These are phyloP conservation scores for Curvularia eragrostidis DNA, from an alignment of 2,329 filamentous ascomycete species.

Conservation along the genomic window DNA sequence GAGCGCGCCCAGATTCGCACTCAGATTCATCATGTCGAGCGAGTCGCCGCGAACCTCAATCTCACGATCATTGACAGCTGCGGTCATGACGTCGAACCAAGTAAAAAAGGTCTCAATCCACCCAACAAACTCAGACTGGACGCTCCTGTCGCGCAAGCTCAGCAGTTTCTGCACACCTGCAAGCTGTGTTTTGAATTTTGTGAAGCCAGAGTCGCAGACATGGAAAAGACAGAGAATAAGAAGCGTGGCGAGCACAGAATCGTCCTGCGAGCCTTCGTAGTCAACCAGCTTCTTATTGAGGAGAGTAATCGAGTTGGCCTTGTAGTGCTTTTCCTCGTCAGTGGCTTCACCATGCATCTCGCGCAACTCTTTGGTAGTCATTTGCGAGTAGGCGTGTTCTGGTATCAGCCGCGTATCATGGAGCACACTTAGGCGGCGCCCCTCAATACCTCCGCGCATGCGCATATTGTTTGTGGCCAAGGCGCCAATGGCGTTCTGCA, in stretches of 20 bases:
- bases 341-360: slow-evolving; percentile 64
- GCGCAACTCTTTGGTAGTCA: slow-evolving; percentile 46
- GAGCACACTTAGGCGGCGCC: slow-evolving; percentile 40
- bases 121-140: slow-evolving; percentile 70
- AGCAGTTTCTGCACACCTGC: slow-evolving; percentile 92
- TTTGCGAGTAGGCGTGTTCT: slow-evolving; percentile 48
- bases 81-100: slow-evolving; percentile 92
- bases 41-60: slow-evolving; percentile 73
- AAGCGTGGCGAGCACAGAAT: slow-evolving; percentile 86
- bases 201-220: slow-evolving; percentile 90
- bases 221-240: slow-evolving; percentile 90
- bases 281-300: slow-evolving; percentile 86
- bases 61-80: slow-evolving; percentile 90
- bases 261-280: slow-evolving; percentile 74
- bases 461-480: slow-evolving; percentile 87
- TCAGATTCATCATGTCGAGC: slow-evolving; percentile 68
- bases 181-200: slow-evolving; percentile 92
- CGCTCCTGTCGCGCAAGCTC: slow-evolving; percentile 70
- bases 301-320: slow-evolving; percentile 80
- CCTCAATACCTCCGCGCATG: slow-evolving; percentile 75
- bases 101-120: slow-evolving; percentile 96
- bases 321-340: slow-evolving; percentile 81
- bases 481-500: slow-evolving; percentile 93
- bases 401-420: slow-evolving; percentile 43
- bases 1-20: slow-evolving; percentile 72